Percentiles rank a stretch among this genome's conserved stretches.
phyloP scores from a whole-genome alignment of 495 filamentous ascomycete species.

The Podospora didyma region DNA sequence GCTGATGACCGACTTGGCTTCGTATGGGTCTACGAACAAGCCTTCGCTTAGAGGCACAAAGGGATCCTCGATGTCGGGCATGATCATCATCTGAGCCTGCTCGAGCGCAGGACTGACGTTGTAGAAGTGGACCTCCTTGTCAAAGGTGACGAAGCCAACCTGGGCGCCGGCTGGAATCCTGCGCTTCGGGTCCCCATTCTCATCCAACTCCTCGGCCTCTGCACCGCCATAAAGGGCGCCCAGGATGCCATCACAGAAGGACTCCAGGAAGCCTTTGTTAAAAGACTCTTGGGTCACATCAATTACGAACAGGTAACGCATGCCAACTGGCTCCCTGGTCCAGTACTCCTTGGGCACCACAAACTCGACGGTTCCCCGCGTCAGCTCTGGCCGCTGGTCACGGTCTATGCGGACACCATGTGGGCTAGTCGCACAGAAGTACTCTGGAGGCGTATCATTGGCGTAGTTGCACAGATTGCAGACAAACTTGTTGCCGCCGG shows the following conservation, averaged over 20 bases:
- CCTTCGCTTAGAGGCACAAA: constrained; percentile 92
- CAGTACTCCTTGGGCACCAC: constrained; percentile 97
- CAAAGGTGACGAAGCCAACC: constrained; percentile 93
- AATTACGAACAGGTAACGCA: constrained; percentile 86
- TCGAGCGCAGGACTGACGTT: constrained; percentile 79
- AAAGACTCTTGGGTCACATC: constrained; percentile 88
- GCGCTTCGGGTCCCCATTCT: constrained; percentile 53
- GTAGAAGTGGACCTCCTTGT: constrained; percentile 96
- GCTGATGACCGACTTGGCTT: constrained; percentile 83
- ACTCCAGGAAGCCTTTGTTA: constrained; percentile 84
- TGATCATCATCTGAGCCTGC: constrained; percentile 95
- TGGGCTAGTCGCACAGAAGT: constrained; percentile 87
- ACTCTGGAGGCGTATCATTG: constrained; percentile 89
- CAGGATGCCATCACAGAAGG: constrained; percentile 85
- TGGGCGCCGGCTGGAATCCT: constrained; percentile 75
- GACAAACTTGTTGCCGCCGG: constrained; percentile 91
- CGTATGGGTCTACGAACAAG: constrained; percentile 91
- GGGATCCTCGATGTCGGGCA: constrained; percentile 96
- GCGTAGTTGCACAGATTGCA: constrained; percentile 99
- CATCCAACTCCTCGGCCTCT: constrained; percentile 48
- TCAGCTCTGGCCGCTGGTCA: constrained; percentile 83
- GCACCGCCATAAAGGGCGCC: constrained; percentile 74
- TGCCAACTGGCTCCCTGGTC: constrained; percentile 86
- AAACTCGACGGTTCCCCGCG: constrained; percentile 90
- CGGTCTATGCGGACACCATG: constrained; percentile 85